These are phyloP conservation scores for Ormosia emarginata DNA, from an alignment of 306 rosid genomes.

Conservation along the genomic window DNA sequence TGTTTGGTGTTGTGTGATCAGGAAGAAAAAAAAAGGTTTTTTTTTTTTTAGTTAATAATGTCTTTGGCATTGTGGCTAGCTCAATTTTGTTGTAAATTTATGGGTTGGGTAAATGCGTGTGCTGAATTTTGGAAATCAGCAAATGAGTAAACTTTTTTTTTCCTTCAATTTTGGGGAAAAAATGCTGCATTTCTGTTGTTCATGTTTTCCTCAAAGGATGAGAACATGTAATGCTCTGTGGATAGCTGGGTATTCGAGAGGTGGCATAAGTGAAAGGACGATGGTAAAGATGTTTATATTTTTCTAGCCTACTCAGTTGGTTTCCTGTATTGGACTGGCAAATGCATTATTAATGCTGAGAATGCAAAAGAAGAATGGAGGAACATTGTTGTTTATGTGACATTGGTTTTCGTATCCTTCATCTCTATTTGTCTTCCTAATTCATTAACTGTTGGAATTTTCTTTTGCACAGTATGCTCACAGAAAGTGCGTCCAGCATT, in stretches of 20 bases:
- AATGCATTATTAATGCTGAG: neutral
- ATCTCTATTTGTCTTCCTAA: neutral
- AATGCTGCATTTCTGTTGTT: neutral
- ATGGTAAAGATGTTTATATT: neutral
- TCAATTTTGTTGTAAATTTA: neutral
- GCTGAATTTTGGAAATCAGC: neutral
- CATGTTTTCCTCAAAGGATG: neutral
- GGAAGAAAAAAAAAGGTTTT: too few relatives aligned
- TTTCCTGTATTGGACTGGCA: neutral
- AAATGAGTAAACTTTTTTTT: neutral
- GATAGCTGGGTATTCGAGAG: neutral
- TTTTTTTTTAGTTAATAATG: neutral
- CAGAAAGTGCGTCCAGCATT: conserved; percentile 88
- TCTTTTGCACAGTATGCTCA: conserved; percentile 63
- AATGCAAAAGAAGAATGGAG: neutral
- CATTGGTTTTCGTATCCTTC: neutral
- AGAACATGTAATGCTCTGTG: neutral
- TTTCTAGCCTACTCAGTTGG: neutral
- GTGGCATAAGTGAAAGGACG: neutral
- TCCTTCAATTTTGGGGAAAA: neutral
- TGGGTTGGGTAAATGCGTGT: neutral
- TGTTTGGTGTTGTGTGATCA: too few relatives aligned
- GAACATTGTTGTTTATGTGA: neutral
- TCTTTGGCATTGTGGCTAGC: neutral
- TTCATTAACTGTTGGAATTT: neutral